Base-by-base conservation (phyloP, 257 asterid genomes). In the Lycium barbarum region DNA sequence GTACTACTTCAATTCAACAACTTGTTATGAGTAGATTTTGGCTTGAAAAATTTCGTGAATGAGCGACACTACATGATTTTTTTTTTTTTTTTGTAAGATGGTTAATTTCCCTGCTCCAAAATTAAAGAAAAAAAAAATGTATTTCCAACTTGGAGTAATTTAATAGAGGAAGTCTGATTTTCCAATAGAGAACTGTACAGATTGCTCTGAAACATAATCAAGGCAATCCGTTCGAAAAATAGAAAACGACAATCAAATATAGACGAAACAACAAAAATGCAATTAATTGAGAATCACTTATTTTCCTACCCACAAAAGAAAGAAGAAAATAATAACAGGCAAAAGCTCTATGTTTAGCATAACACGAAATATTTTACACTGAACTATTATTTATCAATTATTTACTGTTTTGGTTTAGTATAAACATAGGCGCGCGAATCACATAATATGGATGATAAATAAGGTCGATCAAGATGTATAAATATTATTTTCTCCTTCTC, bases 151-250 rank as follows among this genome's bases (percentile, higher is more conserved):
- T 8, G 14, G 51, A 68, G 14, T 70, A 17, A 35, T 35, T 14
- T 33, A 36, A 14, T 67, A 38, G 5, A 17, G 78, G 33, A 7
- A 70, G 38, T 38, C 54, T 38, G 54, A 68, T 38, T 15, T 70
- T 70, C 14, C 54, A 38, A 70, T 15, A 70, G 33, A 35, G 2
- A 33, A 35, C 45, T 36, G 2, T 20, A 0, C 20, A 12, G 45
- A 74, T 74, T 74, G 55, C 14, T 76, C 4, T 53, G 22, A 13
- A 22, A 53, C 63, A 76, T 76, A 51, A 47, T 76, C 82, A 47
- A 76, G 82, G 82, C 47, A 76, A 22, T 76, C 20, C 65, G 14
- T 76, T 76, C 22, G n/a, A 26, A 51, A 47, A 76, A 76, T 51
- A 22, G 47, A 20, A 76, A 14, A 51, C 22, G 7, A 51, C 82